Conservation (phyloP, 345 rosid genomes). For the Leavenworthia alabamica region DNA sequence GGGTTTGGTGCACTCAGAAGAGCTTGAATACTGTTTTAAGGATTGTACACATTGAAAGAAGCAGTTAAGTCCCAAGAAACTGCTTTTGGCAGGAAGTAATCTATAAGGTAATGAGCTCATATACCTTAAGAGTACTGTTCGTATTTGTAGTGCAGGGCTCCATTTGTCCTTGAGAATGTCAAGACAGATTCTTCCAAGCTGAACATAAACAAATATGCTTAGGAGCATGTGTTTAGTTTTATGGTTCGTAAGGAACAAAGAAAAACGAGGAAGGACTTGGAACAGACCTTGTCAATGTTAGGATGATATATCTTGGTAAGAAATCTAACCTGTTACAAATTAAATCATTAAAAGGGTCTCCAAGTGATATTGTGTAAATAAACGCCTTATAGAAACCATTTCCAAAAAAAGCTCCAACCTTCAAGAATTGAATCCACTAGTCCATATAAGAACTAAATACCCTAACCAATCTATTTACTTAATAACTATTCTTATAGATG, state of each 20-base stretch:
- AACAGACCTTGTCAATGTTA: too few relatives aligned
- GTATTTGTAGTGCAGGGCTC: constrained; percentile 99
- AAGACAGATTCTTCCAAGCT: constrained; percentile 76
- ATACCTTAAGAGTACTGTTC: constrained; percentile 97
- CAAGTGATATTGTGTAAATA: background rate
- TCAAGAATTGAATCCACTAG: background rate
- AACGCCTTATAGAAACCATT: background rate
- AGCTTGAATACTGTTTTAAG: constrained; percentile 50
- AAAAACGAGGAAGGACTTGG: background rate
- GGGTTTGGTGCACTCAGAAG: too few relatives aligned
- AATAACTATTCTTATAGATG: background rate
- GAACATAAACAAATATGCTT: constrained; percentile 3
- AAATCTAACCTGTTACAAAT: constrained; percentile 75
- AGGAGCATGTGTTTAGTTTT: background rate
- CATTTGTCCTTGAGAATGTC: constrained; percentile 98
- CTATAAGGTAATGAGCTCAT: background rate
- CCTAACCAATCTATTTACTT: background rate
- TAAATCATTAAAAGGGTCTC: background rate
- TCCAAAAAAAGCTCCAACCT: background rate
- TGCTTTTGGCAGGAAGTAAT: background rate
- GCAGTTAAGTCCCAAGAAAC: background rate
- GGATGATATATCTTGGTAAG: constrained; percentile 98
- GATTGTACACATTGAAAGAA: background rate
- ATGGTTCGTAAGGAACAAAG: background rate
- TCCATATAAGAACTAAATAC: background rate